Conservation (phyloP, 2,329 filamentous ascomycete species). For the Colletotrichum kahawae region DNA sequence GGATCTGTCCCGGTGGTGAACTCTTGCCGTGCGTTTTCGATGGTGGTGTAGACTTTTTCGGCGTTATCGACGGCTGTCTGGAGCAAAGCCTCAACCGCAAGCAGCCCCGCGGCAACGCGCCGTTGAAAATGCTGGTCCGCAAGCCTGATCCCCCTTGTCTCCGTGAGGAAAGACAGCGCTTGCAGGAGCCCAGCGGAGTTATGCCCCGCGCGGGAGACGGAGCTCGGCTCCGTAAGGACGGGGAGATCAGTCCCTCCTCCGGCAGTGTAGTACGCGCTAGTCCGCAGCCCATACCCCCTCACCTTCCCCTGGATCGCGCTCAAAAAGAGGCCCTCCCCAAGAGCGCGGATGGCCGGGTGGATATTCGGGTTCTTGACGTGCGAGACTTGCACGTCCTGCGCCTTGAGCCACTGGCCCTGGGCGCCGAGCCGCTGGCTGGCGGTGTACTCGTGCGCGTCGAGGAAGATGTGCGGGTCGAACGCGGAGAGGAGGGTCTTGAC, state of each 20-base stretch:
- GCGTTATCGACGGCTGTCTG: constrained; percentile 34
- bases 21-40: constrained; percentile 28
- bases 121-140: constrained; percentile 34
- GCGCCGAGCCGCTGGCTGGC: constrained; percentile 15
- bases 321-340: constrained; percentile 32
- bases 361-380: constrained; percentile 38
- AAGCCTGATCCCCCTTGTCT: constrained; percentile 33
- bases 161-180: constrained; percentile 30
- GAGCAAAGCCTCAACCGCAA: constrained; percentile 28
- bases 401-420: constrained; percentile 16
- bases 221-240: constrained; percentile 32
- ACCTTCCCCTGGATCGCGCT: constrained; percentile 29
- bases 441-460: constrained; percentile 36
- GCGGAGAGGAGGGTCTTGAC: constrained; percentile 31
- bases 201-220: constrained; percentile 16
- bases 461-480: constrained; percentile 32
- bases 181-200: constrained; percentile 26
- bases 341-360: constrained; percentile 28
- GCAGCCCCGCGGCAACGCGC: constrained; percentile 28
- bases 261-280: constrained; percentile 32
- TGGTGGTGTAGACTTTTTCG: constrained; percentile 26
- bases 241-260: constrained; percentile 14
- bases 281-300: constrained; percentile 28
- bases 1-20: constrained; percentile 28
- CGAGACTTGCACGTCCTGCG: constrained; percentile 33